phyloP scores from a whole-genome alignment of 345 rosid species.

The Arabidopsis suecica region DNA sequence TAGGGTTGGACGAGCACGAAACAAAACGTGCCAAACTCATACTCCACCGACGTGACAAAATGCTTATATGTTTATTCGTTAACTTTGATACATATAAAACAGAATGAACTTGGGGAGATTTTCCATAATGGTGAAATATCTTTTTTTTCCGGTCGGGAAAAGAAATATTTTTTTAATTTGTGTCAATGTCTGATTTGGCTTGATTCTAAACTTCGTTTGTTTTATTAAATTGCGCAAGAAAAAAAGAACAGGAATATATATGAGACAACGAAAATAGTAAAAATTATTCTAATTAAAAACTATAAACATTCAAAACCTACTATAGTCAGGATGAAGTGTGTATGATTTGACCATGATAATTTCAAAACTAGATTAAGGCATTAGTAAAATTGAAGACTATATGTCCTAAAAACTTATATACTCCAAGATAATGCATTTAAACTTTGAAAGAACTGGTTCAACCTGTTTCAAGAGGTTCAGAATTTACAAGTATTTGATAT shows the following conservation, averaged over 20 bases:
- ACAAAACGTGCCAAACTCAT: slow-evolving; percentile 36
- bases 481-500: background rate
- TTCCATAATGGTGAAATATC: background rate
- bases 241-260: background rate
- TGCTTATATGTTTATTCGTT: background rate
- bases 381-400: no score
- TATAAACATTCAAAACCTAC: background rate
- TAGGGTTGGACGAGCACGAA: slow-evolving; percentile 41
- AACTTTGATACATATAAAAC: background rate
- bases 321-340: background rate
- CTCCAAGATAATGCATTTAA: background rate
- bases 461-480: background rate
- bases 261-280: background rate
- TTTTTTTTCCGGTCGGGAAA: background rate
- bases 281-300: no score
- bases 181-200: background rate
- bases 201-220: background rate
- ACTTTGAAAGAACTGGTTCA: background rate
- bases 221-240: background rate
- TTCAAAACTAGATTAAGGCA: background rate
- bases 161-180: background rate
- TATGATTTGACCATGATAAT: background rate
- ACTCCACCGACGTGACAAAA: slow-evolving; percentile 30
- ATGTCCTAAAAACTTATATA: background rate
- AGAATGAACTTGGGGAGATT: background rate